Conservation (phyloP, 2,329 filamentous ascomycete genomes). For the Albophoma yamanashiensis region DNA sequence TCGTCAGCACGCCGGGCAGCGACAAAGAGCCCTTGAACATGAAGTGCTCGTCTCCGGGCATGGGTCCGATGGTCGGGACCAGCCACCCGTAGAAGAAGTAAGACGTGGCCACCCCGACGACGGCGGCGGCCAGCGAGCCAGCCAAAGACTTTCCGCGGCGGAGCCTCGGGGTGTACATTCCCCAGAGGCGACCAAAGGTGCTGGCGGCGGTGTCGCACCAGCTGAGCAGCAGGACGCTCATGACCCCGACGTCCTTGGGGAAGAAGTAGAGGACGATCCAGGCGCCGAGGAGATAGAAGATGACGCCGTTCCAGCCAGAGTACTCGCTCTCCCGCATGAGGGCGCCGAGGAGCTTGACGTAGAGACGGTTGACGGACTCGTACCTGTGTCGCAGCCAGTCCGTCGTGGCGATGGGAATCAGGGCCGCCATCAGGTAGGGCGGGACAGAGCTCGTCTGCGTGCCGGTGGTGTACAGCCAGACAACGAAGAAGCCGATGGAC, state of each 20-base stretch:
- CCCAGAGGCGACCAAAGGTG: slow-evolving; percentile 85
- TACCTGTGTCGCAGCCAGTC: slow-evolving; percentile 80
- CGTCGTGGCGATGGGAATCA: slow-evolving; percentile 74
- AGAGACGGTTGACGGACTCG: slow-evolving; percentile 72
- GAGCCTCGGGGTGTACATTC: slow-evolving; percentile 77
- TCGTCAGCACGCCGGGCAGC: slow-evolving; percentile 51
- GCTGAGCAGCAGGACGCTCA: slow-evolving; percentile 80
- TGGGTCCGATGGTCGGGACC: slow-evolving; percentile 56
- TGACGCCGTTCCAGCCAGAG: slow-evolving; percentile 88
- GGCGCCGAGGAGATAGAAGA: slow-evolving; percentile 88
- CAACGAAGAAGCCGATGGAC: slow-evolving; percentile 89
- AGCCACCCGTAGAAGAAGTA: slow-evolving; percentile 82
- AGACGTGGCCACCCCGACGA: slow-evolving; percentile 74
- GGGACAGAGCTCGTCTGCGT: slow-evolving; percentile 69
- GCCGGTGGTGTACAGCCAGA: slow-evolving; percentile 74
- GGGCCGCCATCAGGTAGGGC: slow-evolving; percentile 67
- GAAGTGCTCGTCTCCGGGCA: slow-evolving; percentile 56
- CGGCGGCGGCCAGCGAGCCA: slow-evolving; percentile 73
- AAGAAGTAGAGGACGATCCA: slow-evolving; percentile 80
- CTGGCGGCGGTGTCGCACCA: slow-evolving; percentile 98
- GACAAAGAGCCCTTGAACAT: slow-evolving; percentile 72
- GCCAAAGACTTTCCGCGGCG: slow-evolving; percentile 85
- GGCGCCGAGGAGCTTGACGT: slow-evolving; percentile 74
- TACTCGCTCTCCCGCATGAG: slow-evolving; percentile 97
- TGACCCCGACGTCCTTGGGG: slow-evolving; percentile 85